Conservation (phyloP, 2,329 filamentous ascomycete genomes). For the Didymella sp. region DNA sequence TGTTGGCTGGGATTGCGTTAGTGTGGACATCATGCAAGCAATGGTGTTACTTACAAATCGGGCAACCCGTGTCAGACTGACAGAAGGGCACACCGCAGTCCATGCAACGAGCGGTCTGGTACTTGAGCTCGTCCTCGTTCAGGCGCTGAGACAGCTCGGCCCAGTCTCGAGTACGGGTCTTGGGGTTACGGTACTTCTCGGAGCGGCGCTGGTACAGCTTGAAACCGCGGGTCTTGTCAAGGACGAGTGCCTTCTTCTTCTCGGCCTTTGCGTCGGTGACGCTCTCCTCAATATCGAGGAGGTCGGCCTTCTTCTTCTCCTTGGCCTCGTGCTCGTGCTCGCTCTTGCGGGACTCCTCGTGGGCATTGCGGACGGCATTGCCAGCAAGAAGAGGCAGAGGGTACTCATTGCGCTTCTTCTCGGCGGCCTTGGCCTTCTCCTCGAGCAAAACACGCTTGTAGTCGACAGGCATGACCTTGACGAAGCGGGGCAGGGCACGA, state of each 20-base stretch:
- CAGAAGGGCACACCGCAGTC: conserved; percentile 99
- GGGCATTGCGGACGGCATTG: conserved; percentile 62
- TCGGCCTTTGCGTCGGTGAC: conserved; percentile 82
- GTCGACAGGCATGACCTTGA: conserved; percentile 92
- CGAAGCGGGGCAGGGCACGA: conserved; percentile 84
- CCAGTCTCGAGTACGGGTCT: conserved; percentile 90
- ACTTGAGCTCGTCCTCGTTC: conserved; percentile 94
- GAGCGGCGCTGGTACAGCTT: conserved; percentile 94
- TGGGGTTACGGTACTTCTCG: conserved; percentile 89
- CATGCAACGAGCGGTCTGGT: conserved; percentile 96
- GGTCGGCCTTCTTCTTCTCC: conserved; percentile 71
- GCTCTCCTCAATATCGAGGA: conserved; percentile 87
- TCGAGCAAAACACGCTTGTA: conserved; percentile 93
- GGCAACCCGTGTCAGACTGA: conserved; percentile 93
- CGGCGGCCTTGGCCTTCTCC: conserved; percentile 83
- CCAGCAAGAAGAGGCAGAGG: conserved; percentile 78
- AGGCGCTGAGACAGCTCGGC: conserved; percentile 86
- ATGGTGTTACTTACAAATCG: conserved; percentile 67
- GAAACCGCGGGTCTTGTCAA: conserved; percentile 98
- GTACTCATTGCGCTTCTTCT: conserved; percentile 84
- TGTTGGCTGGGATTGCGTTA: conserved; percentile 62
- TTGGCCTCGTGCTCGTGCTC: conserved; percentile 67
- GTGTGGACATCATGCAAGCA: no score
- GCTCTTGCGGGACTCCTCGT: conserved; percentile 62
- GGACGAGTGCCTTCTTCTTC: conserved; percentile 88